These are phyloP conservation scores for Salix udensis DNA, from an alignment of 345 rosid genomes.

Conservation along the genomic window DNA sequence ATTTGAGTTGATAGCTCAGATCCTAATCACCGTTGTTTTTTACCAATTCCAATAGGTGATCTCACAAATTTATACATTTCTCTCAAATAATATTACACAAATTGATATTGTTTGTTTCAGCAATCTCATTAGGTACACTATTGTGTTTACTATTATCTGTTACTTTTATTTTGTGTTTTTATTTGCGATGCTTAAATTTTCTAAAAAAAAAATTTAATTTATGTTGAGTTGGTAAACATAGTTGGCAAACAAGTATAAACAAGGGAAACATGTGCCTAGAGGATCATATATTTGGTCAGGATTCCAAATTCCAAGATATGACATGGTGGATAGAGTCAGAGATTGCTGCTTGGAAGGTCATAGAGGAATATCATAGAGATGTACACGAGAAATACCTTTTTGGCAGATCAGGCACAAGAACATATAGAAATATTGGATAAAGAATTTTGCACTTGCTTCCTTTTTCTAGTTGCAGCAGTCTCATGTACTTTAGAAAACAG, in stretches of 20 bases:
- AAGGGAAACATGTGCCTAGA: not conserved
- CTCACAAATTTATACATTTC: not conserved
- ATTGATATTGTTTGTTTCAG: not conserved
- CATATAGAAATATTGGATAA: conserved; percentile 61
- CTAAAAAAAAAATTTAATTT: not conserved
- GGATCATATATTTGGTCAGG: not conserved
- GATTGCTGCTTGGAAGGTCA: not conserved
- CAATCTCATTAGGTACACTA: not conserved
- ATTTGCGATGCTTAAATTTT: not conserved
- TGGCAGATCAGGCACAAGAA: conserved; percentile 83
- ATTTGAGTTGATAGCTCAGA: not conserved
- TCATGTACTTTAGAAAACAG: conserved; percentile 41
- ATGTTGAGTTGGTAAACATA: not conserved
- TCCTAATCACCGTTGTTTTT: not conserved
- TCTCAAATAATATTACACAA: not conserved
- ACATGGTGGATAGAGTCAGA: not conserved
- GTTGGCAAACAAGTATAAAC: not conserved
- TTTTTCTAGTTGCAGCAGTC: conserved; percentile 31
- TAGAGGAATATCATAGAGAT: not conserved
- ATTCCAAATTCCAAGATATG: not conserved
- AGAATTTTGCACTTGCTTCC: conserved; percentile 25
- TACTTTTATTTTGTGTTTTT: not conserved
- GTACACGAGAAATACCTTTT: conserved; percentile 52
- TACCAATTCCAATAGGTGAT: not conserved
- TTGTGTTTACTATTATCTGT: not conserved